phyloP scores from a whole-genome alignment of 1,284 basidiomycete genomes.

The Golubevia sp. region DNA sequence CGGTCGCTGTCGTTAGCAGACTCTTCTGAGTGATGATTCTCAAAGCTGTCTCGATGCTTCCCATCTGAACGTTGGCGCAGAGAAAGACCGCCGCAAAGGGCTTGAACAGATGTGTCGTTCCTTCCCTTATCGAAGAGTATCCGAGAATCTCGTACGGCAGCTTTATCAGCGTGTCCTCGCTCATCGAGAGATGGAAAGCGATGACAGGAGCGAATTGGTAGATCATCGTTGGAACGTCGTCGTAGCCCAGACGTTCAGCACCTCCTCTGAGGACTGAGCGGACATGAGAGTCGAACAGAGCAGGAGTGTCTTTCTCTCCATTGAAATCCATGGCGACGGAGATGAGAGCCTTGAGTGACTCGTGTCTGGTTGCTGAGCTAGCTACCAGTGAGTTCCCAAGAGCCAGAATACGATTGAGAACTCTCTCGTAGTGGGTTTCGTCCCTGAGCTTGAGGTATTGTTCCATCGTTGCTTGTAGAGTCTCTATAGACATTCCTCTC shows the following conservation, averaged over 20 bases:
- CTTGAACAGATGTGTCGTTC: background rate
- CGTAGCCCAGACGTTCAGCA: too few relatives aligned
- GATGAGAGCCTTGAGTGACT: constrained; percentile 83
- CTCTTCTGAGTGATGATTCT: background rate
- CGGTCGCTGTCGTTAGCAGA: background rate
- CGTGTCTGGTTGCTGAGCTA: constrained; percentile 78
- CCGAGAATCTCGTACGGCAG: too few relatives aligned
- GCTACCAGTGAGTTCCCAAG: constrained; percentile 83
- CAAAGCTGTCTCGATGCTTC: background rate
- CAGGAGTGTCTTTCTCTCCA: background rate
- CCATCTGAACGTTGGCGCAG: background rate
- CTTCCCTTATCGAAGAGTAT: background rate
- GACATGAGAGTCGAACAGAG: too few relatives aligned
- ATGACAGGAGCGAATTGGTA: too few relatives aligned
- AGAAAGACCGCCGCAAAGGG: background rate
- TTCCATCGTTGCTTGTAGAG: constrained; percentile 23
- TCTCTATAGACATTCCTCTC: constrained; percentile 10
- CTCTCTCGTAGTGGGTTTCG: constrained; percentile 71
- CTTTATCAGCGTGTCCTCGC: too few relatives aligned
- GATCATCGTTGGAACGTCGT: too few relatives aligned
- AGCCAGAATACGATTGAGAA: constrained; percentile 77
- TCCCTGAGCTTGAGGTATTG: constrained; percentile 20
- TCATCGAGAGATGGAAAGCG: too few relatives aligned
- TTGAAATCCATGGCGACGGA: constrained; percentile 65
- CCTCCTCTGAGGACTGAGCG: too few relatives aligned